Base-by-base conservation (phyloP, 2,329 filamentous ascomycete genomes). In the Beauveria rudraprayagi region DNA sequence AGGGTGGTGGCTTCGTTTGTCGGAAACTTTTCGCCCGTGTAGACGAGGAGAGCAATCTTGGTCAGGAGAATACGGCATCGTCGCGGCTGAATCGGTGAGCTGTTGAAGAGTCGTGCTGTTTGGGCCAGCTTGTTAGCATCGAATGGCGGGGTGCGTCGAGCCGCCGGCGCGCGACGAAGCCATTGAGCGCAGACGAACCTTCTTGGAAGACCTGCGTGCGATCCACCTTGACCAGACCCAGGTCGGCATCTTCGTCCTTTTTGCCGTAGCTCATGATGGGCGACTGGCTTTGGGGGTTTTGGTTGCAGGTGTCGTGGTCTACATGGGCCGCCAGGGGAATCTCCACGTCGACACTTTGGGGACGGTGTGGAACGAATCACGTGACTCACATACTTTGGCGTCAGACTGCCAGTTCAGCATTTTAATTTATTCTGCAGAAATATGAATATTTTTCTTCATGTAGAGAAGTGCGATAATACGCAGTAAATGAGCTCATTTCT, bases 171-270 rank as follows among this genome's bases (percentile, higher is more conserved):
- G 43, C 14, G 41, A 46, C 41, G 41, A 22, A 26, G 66, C 63
- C 62, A 71, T 70, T 70, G 67, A 43, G 61, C 47, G 65, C 67
- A 56, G 57, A 69, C 80, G 73, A 77, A 97, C 94, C 94, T 88
- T 99, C 94, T 81, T 97, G 94, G 77, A 97, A 97, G 67, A 99
- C 94, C 70, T 93, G 92, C 61, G 93, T 97, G 72, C 95, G 89
- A 80, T 99, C 94, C 71, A 97, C 91, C 84, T 93, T 96, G 82
- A 97, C 89, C 80, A 97, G 84, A 73, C 90, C 88, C 75, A 88
- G 85, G 75, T 97, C 93, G 73, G 88, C 91, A 81, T 99, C 94
- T 83, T 97, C 94, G 77, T 99, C 93, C 83, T 96, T 97, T 82
- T 99, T 99, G 82, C 93, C 88, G 85, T 94, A 96, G 79, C 89